Evolutionary conservation across 192 early-diverging fungal genomes (phyloP).

Genomic region (Chytriomyces sp.): DNA sequence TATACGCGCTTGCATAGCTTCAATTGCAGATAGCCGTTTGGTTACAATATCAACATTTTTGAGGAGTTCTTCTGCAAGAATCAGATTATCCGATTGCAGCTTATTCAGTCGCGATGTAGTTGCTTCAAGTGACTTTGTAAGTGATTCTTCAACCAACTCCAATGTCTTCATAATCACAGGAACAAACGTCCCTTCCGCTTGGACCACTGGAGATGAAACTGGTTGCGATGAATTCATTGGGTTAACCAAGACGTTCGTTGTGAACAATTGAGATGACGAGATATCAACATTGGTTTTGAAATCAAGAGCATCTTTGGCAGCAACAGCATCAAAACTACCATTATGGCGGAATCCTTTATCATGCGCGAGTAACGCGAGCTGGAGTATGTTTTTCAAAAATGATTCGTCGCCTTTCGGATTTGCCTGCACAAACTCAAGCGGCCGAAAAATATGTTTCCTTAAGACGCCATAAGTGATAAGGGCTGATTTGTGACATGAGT

Average conservation of each 20-base stretch:
- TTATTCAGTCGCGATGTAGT: conserved; percentile 14
- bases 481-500: no score
- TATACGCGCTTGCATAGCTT: conserved; percentile 25
- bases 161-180: background rate
- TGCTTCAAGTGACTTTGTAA: background rate
- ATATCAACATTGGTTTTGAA: no score
- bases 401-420: conserved; percentile 42
- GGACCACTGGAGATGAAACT: no score
- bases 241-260: no score
- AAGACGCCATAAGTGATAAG: conserved; percentile 34
- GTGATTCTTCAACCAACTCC: conserved; percentile 1
- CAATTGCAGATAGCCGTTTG: conserved; percentile 14
- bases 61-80: conserved; percentile 27
- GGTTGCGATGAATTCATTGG: no score
- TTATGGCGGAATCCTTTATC: conserved; percentile 13
- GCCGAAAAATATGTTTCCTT: conserved; percentile 34
- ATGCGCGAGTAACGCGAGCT: conserved; percentile 28
- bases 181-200: conserved; percentile 2
- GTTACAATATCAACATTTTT: conserved; percentile 4
- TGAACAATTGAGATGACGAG: no score
- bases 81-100: conserved; percentile 7
- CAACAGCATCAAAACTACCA: background rate
- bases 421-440: conserved; percentile 44
- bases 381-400: conserved; percentile 29
- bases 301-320: conserved; percentile 1